Percentiles rank a stretch among this genome's conserved stretches.
Evolutionary conservation across 2,329 filamentous ascomycete genomes (phyloP).

Genomic region (Coniella vitis): DNA sequence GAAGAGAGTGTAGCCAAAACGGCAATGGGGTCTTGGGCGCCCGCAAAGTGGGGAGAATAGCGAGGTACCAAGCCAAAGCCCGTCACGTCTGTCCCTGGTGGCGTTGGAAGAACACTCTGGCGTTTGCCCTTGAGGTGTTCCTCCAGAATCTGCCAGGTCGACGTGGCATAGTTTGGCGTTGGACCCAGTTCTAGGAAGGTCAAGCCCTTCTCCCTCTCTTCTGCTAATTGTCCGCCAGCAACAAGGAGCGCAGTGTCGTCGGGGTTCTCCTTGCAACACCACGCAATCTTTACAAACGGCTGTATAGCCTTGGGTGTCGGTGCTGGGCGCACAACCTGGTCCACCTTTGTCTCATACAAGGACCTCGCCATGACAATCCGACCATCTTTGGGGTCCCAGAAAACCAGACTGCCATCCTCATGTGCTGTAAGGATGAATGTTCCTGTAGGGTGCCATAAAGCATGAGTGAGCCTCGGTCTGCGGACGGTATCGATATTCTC

Average conservation of each 20-base stretch:
- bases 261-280: conserved; percentile 91
- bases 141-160: conserved; percentile 76
- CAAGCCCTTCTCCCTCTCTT: conserved; percentile 64
- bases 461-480: conserved; percentile 71
- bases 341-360: conserved; percentile 64
- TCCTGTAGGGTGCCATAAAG: conserved; percentile 90
- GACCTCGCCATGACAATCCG: conserved; percentile 78
- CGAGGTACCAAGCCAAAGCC: conserved; percentile 82
- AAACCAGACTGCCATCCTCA: conserved; percentile 84
- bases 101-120: conserved; percentile 65
- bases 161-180: conserved; percentile 87
- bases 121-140: conserved; percentile 75
- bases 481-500: conserved; percentile 54
- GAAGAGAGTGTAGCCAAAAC: conserved; percentile 73
- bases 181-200: conserved; percentile 85
- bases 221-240: conserved; percentile 68
- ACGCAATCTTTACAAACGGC: conserved; percentile 71
- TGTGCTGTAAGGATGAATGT: conserved; percentile 83
- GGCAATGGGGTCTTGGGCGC: conserved; percentile 85
- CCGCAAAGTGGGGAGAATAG: conserved; percentile 74
- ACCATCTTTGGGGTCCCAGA: conserved; percentile 91
- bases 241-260: conserved; percentile 88
- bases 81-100: conserved; percentile 67
- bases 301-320: conserved; percentile 56
- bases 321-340: conserved; percentile 52